Evolutionary conservation across 2,329 filamentous ascomycete species (phyloP), one percentile per base, ranked within the genome.

Genomic region (Cyphellophora attinorum): DNA sequence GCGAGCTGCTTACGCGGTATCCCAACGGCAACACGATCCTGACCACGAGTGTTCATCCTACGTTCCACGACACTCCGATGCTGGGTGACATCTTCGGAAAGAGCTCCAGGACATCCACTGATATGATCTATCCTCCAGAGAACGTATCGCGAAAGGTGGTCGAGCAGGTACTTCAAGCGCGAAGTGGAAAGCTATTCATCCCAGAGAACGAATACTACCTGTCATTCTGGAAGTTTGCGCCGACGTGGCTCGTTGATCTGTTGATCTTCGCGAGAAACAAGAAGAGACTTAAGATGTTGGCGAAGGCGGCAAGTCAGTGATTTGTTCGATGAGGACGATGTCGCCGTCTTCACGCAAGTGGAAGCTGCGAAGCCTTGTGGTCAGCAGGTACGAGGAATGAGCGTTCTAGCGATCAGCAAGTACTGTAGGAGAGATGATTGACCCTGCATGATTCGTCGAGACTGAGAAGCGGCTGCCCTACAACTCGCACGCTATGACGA

Each of bases 111-210:
- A 61, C 74, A 43, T 67, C 74, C 0, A 74, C 75, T 54, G 27
- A 32, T 17, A 16, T 12, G 6, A 11, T 29, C 11, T 27, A 36
- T 40, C 33, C 33, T 11, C 33, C 37, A 12, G 23, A 14, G 11
- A 76, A 70, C 2, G 75, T 83, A 11, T 76, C 77, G 0, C 73
- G 80, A 47, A 67, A 60, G 5, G 65, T 82, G 30, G 74, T 78
- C 0, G 57, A 63, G 39, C 68, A 78, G 50, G 70, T 83, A 5
- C 47, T 79, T 25, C 61, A 48, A 2, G 77, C 76, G 2, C 55
- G 62, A 41, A 76, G 72, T 50, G 70, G 68, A 2, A 68, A 77
- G 54, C 52, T 82, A 13, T 47, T 74, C 14, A 28, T 74, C 34
- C 78, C 78, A 6, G 15, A 31, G 12, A 8, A 8, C 8, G 8